Evolutionary conservation across 257 asterid species (phyloP).

Genomic region (Nicotiana noctiflora): DNA sequence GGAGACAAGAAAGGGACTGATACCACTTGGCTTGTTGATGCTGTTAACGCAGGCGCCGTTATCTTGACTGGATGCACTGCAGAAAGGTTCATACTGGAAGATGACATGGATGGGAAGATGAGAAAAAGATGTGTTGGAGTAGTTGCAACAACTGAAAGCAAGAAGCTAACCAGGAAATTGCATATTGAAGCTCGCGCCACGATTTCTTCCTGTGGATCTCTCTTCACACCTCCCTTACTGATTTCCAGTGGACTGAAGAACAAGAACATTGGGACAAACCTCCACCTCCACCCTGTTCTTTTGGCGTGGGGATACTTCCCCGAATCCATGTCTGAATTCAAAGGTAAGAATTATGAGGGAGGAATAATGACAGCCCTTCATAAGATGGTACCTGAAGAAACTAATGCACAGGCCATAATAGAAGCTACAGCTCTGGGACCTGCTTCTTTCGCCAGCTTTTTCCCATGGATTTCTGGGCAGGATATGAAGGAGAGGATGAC

Average conservation of each 20-base stretch:
- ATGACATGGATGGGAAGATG: conserved; percentile 9
- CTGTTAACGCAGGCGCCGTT: conserved; percentile 63
- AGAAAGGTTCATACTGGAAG: conserved; percentile 40
- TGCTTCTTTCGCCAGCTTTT: conserved; percentile 36
- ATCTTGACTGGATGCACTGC: conserved; percentile 72
- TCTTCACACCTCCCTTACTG: conserved; percentile 73
- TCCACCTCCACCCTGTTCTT: conserved; percentile 76
- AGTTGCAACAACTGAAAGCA: conserved; percentile 36
- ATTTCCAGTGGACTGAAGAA: conserved; percentile 64
- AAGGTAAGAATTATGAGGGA: conserved; percentile 66
- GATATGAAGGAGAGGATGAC: conserved; percentile 53
- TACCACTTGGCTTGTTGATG: conserved; percentile 83
- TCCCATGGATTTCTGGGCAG: conserved; percentile 69
- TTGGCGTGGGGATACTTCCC: conserved; percentile 92
- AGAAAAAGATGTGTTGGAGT: conserved; percentile 62
- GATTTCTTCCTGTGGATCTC: conserved; percentile 71
- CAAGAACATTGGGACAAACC: conserved; percentile 67
- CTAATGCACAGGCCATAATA: conserved; percentile 38
- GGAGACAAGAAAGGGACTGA: conserved; percentile 85
- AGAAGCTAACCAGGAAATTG: conserved; percentile 32
- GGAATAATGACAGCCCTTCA: conserved; percentile 78
- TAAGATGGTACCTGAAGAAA: conserved; percentile 43
- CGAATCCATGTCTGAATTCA: conserved; percentile 31
- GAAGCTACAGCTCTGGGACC: conserved; percentile 72
- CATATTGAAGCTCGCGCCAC: conserved; percentile 47